Evolutionary conservation across 305 asterid genomes (phyloP).

Genomic region (Rubia balearica): DNA sequence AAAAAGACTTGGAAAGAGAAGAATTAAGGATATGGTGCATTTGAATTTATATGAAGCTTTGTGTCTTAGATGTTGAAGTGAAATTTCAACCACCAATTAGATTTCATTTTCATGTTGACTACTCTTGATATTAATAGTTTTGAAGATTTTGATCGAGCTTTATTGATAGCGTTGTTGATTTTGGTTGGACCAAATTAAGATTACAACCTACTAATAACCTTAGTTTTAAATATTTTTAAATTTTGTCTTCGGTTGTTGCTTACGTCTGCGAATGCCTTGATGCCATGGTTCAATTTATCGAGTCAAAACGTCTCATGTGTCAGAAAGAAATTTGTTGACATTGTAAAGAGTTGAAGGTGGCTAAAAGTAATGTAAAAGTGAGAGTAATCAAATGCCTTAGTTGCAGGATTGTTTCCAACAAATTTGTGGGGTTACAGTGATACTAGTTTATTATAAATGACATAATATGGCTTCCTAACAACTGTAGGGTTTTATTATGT

Average conservation of each 20-base stretch:
- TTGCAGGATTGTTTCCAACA: not conserved
- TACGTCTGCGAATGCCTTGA: not conserved
- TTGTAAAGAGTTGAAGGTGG: not conserved
- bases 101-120: too few species aligned
- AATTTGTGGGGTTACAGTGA: not conserved
- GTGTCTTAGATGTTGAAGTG: not conserved
- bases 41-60: too few species aligned
- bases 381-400: not conserved
- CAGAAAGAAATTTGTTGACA: not conserved
- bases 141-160: too few species aligned
- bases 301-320: not conserved
- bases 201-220: too few species aligned
- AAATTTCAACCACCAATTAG: too few species aligned
- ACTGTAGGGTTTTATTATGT: slow-evolving; percentile 2
- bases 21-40: too few species aligned
- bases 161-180: too few species aligned
- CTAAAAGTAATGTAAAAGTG: not conserved
- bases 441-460: not conserved
- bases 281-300: not conserved
- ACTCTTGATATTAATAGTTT: too few species aligned
- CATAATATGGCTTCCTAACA: not conserved
- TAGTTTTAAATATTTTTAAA: too few species aligned
- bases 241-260: too few species aligned
- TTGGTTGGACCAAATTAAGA: too few species aligned
- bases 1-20: too few species aligned